Conservation (phyloP, 768 basidiomycete species). For the Lactarius psammicola region DNA sequence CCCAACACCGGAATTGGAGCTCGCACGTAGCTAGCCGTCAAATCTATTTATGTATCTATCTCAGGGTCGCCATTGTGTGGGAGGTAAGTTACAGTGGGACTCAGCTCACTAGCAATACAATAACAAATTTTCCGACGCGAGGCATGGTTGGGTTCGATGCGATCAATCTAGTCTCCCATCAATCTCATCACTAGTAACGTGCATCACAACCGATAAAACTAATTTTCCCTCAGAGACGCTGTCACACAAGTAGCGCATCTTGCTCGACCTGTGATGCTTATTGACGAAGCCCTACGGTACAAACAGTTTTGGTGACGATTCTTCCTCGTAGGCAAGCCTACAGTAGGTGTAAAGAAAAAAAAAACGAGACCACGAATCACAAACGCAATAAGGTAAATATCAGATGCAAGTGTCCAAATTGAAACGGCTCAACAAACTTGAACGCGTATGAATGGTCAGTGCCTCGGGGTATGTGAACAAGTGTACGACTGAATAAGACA, state of each 20-base stretch:
- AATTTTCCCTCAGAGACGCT: background rate
- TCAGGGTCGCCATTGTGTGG: background rate
- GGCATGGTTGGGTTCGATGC: background rate
- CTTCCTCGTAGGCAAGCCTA: conserved; percentile 25
- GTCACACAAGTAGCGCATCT: background rate
- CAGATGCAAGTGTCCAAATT: conserved; percentile 23
- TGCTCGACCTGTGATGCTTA: background rate
- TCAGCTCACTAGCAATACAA: background rate
- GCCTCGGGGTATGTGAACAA: conserved; percentile 14
- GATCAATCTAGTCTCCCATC: background rate
- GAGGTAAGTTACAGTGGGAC: background rate
- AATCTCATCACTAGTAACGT: background rate
- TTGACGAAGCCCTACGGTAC: background rate
- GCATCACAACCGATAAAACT: background rate
- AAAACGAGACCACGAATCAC: conserved; percentile 23
- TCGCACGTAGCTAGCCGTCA: background rate
- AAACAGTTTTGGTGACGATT: background rate
- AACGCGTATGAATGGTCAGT: conserved; percentile 15
- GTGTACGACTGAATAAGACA: background rate
- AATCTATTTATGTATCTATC: background rate
- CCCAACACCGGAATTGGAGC: background rate
- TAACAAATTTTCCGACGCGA: background rate
- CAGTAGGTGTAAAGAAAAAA: conserved; percentile 6
- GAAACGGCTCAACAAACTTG: conserved; percentile 8
- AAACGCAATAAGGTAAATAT: conserved; percentile 15